Base-by-base conservation (phyloP, 2,329 filamentous ascomycete genomes). In the Orbilia oligospora region DNA sequence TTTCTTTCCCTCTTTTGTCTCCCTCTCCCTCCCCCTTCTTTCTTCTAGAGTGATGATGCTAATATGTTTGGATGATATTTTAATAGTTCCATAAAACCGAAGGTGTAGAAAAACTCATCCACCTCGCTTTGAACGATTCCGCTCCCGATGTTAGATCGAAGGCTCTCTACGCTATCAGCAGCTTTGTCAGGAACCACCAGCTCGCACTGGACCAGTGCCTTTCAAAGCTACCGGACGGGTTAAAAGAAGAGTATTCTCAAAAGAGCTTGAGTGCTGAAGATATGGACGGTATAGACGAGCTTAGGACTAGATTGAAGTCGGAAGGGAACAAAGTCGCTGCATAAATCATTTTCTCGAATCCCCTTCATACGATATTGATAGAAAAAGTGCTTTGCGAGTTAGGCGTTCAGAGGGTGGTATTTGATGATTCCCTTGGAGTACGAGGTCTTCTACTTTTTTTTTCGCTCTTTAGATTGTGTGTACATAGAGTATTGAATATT, bases 151-250 rank as follows among this genome's bases (percentile, higher is more conserved):
- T 94, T 64, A 88, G 94, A 81, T 91, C 92, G 84, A 99, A 97
- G 88, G 93, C 94, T 14, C 87, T 97, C 33, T 94, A 94, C 83
- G 96, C 95, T 12, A 88, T 99, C 58, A 97, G 93, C 83, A 95
- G 91, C 14, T 92, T 90, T 4, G 89, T 93, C 69, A 88, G 96
- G 83, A 99, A 99, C 84, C 97, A 93, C 84, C 95, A 97, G 86
- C 92, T 93, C 0, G 91, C 85, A 1, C 85, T 91, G 81, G 88
- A 91, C 81, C 87, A 87, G 80, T 83, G 91, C 27, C 87, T 95
- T 85, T 91, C 93, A 83, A 86, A 87, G 24, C 86, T 94, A 79
- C 89, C 90, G 0, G 87, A 88, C 41, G 88, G 91, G 82, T 85
- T 92, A 82, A 85, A 84, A 20, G 89, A 89, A 82, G 84, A 86